Conservation (phyloP, 129 eudicot species). For the Helianthus annuus region DNA sequence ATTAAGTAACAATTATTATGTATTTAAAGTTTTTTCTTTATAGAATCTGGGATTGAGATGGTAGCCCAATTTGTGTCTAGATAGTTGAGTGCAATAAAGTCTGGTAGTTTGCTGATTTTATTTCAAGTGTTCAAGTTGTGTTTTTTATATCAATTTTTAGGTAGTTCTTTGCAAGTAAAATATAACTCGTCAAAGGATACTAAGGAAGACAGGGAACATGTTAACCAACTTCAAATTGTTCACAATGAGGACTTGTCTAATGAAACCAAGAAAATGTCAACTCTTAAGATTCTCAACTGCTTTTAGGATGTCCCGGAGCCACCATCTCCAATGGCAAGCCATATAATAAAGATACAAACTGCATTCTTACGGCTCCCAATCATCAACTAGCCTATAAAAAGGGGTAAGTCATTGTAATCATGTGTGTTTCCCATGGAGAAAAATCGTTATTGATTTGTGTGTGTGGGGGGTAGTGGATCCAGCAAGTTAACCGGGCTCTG, state of each 20-base stretch:
- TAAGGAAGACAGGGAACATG: conserved; percentile 13
- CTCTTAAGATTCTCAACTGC: conserved; percentile 10
- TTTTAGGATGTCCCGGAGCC: conserved; percentile 12
- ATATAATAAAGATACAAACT: not conserved
- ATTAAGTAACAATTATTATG: not conserved
- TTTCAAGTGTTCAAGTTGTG: not conserved
- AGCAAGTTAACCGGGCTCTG: not conserved
- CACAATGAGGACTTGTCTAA: not conserved
- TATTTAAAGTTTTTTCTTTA: not conserved
- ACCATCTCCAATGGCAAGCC: not conserved
- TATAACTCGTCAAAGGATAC: conserved; percentile 2
- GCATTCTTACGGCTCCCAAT: not conserved
- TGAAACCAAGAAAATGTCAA: not conserved
- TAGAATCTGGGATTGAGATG: conserved; percentile 3
- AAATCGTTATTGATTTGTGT: not conserved
- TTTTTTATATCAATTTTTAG: not conserved
- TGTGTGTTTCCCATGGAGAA: not conserved
- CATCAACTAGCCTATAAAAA: not conserved
- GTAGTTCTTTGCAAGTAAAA: conserved; percentile 8
- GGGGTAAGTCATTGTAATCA: conserved; percentile 24
- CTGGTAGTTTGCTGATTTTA: not conserved
- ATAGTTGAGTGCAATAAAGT: not conserved
- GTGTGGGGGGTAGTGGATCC: conserved; percentile 2
- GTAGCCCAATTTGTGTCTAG: not conserved
- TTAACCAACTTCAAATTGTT: conserved; percentile 6